A percentile compares a stretch with the other conserved stretches of the same genome.
Conservation (phyloP, 345 rosid genomes). For the Euphorbia tirucalli region DNA sequence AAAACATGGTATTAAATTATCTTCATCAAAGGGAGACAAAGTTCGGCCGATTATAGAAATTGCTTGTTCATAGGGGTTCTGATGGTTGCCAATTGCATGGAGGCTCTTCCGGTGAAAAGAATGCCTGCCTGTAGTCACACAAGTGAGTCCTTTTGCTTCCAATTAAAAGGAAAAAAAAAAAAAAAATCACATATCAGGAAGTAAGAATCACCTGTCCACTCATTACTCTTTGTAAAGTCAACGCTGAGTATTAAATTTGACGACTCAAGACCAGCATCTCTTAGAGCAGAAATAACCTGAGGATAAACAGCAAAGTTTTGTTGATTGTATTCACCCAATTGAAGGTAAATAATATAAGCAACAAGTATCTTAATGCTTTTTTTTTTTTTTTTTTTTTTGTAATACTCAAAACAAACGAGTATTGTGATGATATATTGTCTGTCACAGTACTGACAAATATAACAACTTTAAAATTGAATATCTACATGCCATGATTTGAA, state of each 20-base stretch:
- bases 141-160: not conserved
- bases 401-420: not conserved
- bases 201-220: conserved; percentile 56
- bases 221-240: conserved; percentile 81
- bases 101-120: conserved; percentile 82
- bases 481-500: not conserved
- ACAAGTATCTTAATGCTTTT: not conserved
- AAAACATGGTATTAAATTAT: conserved; percentile 90
- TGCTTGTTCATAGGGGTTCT: conserved; percentile 90
- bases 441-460: not conserved
- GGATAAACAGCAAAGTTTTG: conserved; percentile 7
- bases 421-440: not conserved
- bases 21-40: conserved; percentile 90
- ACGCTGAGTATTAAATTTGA: conserved; percentile 69
- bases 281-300: conserved; percentile 60
- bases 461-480: not conserved
- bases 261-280: conserved; percentile 80
- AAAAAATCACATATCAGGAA: not conserved
- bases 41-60: conserved; percentile 88
- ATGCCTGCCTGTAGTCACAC: conserved; percentile 50
- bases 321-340: not conserved
- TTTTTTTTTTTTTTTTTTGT: too few species aligned
- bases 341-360: not conserved
- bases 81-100: conserved; percentile 58
- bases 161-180: not conserved